Evolutionary conservation across 352 stramenopile species (phyloP).

Genomic region (Blastocystis sp.): DNA sequence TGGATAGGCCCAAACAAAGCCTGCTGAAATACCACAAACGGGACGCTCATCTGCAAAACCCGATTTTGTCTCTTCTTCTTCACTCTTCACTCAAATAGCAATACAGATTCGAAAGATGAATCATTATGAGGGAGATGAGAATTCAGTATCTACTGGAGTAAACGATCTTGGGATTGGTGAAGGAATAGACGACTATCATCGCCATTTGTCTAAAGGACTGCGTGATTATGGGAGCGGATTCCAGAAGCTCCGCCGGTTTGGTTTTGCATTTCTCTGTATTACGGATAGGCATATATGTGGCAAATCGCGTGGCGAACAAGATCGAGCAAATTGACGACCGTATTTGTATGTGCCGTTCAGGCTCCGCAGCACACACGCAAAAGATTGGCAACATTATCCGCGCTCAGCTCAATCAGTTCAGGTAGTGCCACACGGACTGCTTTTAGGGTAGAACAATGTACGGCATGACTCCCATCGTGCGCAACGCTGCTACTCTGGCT

Average conservation of each 20-base stretch:
- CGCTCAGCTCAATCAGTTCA: constrained; percentile 52
- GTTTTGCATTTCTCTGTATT: not conserved
- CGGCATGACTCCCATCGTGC: constrained; percentile 46
- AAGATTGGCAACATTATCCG: constrained; percentile 63
- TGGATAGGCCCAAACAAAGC: not conserved
- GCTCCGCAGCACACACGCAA: constrained; percentile 65
- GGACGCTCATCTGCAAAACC: not conserved
- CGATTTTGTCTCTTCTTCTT: not conserved
- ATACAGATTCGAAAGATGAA: constrained; percentile 8
- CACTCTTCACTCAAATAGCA: not conserved
- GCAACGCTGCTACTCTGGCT: constrained; percentile 53
- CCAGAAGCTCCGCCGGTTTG: constrained; percentile 59
- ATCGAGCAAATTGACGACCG: constrained; percentile 68
- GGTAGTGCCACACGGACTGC: not conserved
- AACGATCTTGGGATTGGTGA: not conserved
- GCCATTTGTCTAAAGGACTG: constrained; percentile 62
- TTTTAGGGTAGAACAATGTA: constrained; percentile 61
- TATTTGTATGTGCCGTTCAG: constrained; percentile 66
- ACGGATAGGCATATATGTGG: constrained; percentile 49
- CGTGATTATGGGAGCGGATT: constrained; percentile 65
- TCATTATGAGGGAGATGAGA: constrained; percentile 68
- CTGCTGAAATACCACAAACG: not conserved
- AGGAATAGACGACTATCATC: constrained; percentile 63
- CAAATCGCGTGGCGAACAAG: constrained; percentile 66
- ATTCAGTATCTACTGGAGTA: constrained; percentile 59